phyloP scores from a whole-genome alignment of 1,284 basidiomycete genomes.

The Sporisorium reilianum region DNA sequence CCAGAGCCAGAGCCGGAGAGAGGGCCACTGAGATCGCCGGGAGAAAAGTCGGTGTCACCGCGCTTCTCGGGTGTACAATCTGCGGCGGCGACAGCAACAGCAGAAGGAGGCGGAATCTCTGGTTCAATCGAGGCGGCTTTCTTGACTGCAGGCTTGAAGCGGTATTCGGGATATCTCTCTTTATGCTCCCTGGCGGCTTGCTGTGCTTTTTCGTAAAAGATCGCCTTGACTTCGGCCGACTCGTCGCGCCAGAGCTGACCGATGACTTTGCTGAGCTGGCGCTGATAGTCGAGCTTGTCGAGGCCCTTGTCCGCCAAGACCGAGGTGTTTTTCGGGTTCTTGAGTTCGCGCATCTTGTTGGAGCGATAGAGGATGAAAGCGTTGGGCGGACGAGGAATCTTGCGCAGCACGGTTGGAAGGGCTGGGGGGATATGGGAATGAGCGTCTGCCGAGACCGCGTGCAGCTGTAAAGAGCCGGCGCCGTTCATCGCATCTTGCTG shows the following conservation, averaged over 20 bases:
- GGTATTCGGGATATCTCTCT: slow-evolving; percentile 36
- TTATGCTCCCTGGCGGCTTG: slow-evolving; percentile 35
- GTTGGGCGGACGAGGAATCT: slow-evolving; percentile 43
- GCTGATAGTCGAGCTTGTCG: slow-evolving; percentile 42
- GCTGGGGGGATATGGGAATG: not conserved
- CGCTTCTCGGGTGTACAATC: slow-evolving; percentile 13
- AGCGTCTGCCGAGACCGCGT: too few species aligned
- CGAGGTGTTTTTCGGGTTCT: not conserved
- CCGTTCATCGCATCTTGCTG: not conserved
- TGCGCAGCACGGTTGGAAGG: slow-evolving; percentile 19
- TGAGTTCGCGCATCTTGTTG: slow-evolving; percentile 34
- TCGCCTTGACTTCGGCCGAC: slow-evolving; percentile 19
- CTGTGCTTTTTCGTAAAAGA: slow-evolving; percentile 30
- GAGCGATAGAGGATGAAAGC: slow-evolving; percentile 49
- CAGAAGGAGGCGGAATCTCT: not conserved
- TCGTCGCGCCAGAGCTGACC: slow-evolving; percentile 43
- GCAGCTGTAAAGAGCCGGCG: slow-evolving; percentile 3
- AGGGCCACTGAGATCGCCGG: slow-evolving; percentile 24
- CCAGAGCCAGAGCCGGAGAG: slow-evolving; percentile 41
- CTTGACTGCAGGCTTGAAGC: slow-evolving; percentile 26
- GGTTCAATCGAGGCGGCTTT: not conserved
- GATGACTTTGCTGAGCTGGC: slow-evolving; percentile 36
- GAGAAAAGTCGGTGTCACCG: slow-evolving; percentile 23
- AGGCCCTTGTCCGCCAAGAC: slow-evolving; percentile 10
- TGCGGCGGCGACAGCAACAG: not conserved